These are phyloP conservation scores for Aspergillus sp. DNA, from an alignment of 2,329 filamentous ascomycete genomes.

Conservation along the genomic window DNA sequence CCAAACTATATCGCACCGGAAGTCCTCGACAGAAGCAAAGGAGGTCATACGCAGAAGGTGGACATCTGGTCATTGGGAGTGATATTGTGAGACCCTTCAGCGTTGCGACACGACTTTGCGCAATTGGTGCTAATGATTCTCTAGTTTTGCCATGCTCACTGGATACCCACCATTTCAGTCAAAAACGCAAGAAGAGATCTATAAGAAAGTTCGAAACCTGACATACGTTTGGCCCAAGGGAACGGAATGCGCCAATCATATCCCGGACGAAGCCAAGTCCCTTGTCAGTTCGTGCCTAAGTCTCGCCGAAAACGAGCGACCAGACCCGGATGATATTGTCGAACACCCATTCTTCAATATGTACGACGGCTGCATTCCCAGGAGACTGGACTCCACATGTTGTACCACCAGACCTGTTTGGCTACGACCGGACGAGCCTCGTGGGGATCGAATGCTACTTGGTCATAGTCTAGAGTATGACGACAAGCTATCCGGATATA, in stretches of 20 bases:
- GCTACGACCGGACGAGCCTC: slow-evolving; percentile 43
- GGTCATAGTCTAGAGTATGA: slow-evolving; percentile 46
- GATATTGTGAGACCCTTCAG: slow-evolving; percentile 68
- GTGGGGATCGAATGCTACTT: slow-evolving; percentile 43
- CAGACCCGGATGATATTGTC: slow-evolving; percentile 50
- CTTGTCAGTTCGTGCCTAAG: slow-evolving; percentile 48
- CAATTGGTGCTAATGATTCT: slow-evolving; percentile 17
- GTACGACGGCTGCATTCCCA: slow-evolving; percentile 48
- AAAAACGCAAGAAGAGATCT: slow-evolving; percentile 52
- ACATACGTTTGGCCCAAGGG: slow-evolving; percentile 51
- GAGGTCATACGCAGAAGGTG: slow-evolving; percentile 95
- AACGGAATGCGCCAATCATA: slow-evolving; percentile 42
- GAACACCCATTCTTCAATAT: slow-evolving; percentile 51
- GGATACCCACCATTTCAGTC: slow-evolving; percentile 97
- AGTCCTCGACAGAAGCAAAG: slow-evolving; percentile 88
- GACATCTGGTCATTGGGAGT: slow-evolving; percentile 98
- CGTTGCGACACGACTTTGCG: slow-evolving; percentile 1
- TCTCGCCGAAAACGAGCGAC: slow-evolving; percentile 46
- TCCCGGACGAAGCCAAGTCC: slow-evolving; percentile 49
- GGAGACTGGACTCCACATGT: slow-evolving; percentile 39
- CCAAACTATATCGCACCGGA: slow-evolving; percentile 98
- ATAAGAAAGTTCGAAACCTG: slow-evolving; percentile 47
- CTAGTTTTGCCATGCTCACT: slow-evolving; percentile 89
- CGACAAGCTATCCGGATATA: slow-evolving; percentile 34
- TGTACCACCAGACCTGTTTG: slow-evolving; percentile 41